phyloP scores from a whole-genome alignment of 129 eudicot genomes.

The Saussurea involucrata region DNA sequence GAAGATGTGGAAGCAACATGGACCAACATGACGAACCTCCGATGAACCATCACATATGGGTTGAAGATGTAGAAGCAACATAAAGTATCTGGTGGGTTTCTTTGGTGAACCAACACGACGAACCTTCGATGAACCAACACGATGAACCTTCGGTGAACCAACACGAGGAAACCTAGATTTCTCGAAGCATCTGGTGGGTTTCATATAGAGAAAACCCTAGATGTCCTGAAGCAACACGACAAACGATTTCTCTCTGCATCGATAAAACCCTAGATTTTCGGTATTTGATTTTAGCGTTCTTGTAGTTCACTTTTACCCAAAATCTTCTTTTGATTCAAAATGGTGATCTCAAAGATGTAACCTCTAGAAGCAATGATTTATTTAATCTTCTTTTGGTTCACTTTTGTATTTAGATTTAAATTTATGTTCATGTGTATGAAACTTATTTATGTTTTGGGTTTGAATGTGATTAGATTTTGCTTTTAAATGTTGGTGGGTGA shows the following conservation, averaged over 20 bases:
- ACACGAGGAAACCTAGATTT: background rate
- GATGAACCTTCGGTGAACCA: background rate
- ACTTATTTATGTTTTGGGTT: background rate
- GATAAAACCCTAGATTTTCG: background rate
- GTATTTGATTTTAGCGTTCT: background rate
- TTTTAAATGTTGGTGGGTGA: background rate
- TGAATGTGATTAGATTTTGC: background rate
- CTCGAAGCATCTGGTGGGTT: background rate
- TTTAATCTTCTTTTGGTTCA: background rate
- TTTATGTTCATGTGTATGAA: background rate
- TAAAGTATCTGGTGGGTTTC: too few species aligned
- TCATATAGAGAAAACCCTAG: background rate
- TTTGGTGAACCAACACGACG: background rate
- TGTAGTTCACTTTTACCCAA: background rate
- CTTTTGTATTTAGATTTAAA: background rate
- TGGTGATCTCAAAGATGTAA: background rate
- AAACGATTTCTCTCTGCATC: background rate
- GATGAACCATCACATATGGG: background rate
- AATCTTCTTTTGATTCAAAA: background rate
- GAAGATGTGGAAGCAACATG: background rate
- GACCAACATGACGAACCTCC: background rate
- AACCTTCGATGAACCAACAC: background rate
- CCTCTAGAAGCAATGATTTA: background rate
- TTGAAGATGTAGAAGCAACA: background rate
- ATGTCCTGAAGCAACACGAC: background rate